Percentiles rank a stretch among this genome's conserved stretches.
Evolutionary conservation across 2,329 filamentous ascomycete genomes (phyloP).

Genomic region (Bipolaris cookei): DNA sequence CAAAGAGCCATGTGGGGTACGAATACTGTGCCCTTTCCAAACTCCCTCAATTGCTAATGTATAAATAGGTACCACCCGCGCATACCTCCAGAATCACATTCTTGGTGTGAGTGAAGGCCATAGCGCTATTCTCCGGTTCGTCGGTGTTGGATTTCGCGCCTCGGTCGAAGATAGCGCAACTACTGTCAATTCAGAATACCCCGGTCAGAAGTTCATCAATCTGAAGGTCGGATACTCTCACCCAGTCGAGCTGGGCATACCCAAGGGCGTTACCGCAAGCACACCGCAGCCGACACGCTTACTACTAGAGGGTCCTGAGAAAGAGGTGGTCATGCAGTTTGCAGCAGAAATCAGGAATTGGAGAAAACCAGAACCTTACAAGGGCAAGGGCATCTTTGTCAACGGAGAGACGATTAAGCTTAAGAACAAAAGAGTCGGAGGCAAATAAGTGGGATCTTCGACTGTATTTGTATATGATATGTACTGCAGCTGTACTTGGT

Average conservation of each 20-base stretch:
- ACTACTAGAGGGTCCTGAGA: constrained; percentile 84
- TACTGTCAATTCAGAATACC: constrained; percentile 70
- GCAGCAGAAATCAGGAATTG: constrained; percentile 86
- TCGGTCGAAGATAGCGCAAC: constrained; percentile 78
- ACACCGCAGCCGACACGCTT: constrained; percentile 91
- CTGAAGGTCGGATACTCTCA: constrained; percentile 97
- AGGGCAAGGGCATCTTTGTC: constrained; percentile 98
- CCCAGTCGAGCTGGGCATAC: constrained; percentile 87
- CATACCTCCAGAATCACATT: constrained; percentile 88
- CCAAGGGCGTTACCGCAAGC: constrained; percentile 81
- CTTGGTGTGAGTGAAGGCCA: constrained; percentile 96
- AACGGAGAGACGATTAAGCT: constrained; percentile 97
- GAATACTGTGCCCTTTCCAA: constrained; percentile 1
- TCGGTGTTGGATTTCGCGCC: constrained; percentile 95
- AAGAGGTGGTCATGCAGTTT: constrained; percentile 86
- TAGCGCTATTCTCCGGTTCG: constrained; percentile 87
- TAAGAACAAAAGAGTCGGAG: constrained; percentile 78
- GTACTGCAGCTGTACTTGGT: constrained; percentile 3
- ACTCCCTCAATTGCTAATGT: constrained; percentile 9
- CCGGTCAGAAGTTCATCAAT: constrained; percentile 85
- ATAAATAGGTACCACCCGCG: constrained; percentile 78
- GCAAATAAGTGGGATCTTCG: constrained; percentile 45
- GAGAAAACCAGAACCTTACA: constrained; percentile 95
- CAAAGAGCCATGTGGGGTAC: constrained; percentile 97
- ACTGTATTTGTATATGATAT: constrained; percentile 28